Evolutionary conservation across 306 rosid genomes (phyloP).

Genomic region (Prunus mume): DNA sequence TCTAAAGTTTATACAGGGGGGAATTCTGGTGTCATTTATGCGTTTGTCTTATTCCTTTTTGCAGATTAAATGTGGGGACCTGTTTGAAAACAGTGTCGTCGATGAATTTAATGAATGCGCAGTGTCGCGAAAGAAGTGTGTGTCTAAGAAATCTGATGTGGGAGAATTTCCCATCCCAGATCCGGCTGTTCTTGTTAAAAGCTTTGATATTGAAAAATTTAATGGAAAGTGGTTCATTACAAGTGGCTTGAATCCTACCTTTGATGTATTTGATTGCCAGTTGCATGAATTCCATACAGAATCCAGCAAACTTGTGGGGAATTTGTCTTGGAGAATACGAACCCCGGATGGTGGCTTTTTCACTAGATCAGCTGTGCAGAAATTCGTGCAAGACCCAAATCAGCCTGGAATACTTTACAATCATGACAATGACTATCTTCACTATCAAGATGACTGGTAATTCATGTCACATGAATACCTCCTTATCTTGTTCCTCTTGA

Average conservation of each 20-base stretch:
- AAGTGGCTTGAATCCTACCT: slow-evolving; percentile 84
- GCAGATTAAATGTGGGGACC: slow-evolving; percentile 90
- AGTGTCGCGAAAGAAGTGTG: slow-evolving; percentile 89
- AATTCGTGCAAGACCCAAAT: slow-evolving; percentile 77
- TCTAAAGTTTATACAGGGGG: background rate
- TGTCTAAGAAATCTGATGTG: slow-evolving; percentile 85
- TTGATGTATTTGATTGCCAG: slow-evolving; percentile 87
- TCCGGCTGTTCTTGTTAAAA: slow-evolving; percentile 72
- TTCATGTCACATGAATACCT: background rate
- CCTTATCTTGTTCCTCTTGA: background rate
- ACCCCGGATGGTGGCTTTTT: slow-evolving; percentile 91
- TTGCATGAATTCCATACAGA: slow-evolving; percentile 79
- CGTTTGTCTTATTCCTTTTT: slow-evolving; percentile 16
- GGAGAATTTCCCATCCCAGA: slow-evolving; percentile 90
- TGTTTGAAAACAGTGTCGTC: slow-evolving; percentile 85
- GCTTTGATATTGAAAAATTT: slow-evolving; percentile 68
- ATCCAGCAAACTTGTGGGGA: slow-evolving; percentile 64
- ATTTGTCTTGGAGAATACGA: slow-evolving; percentile 78
- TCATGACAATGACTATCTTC: slow-evolving; percentile 92
- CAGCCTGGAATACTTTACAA: slow-evolving; percentile 85
- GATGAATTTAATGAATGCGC: slow-evolving; percentile 96
- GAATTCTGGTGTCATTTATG: slow-evolving; percentile 20
- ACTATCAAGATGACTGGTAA: slow-evolving; percentile 97
- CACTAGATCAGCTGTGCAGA: slow-evolving; percentile 73
- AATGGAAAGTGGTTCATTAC: slow-evolving; percentile 92